Evolutionary conservation across 2,329 filamentous ascomycete genomes (phyloP), one percentile per base, ranked within the genome.

Genomic region (Nannizziopsis barbatae): DNA sequence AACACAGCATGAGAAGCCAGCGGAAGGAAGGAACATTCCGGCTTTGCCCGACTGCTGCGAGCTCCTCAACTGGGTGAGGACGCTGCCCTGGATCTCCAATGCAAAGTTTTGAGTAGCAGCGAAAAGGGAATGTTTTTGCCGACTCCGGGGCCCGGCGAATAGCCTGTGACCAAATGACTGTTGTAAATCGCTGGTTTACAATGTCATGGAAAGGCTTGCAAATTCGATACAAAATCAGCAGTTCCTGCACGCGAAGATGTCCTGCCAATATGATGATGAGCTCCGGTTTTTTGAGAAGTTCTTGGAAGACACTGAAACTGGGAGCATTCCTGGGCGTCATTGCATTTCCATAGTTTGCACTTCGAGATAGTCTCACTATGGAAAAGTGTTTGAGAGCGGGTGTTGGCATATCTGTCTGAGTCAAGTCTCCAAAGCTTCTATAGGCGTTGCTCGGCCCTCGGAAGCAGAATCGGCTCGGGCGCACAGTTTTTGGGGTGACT

Each of bases 1-100:
- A 75, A 53, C 77, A 62, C 0, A 86, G 71, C 75, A 90, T 80
- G 49, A 76, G 71, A 5, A 86, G 70, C 75, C 83, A 92, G 39
- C 70, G 69, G 42, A 90, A 68, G 6, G 76, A 74, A 0, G 84
- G 84, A 1, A 84, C 73, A 17, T 64, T 64, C 41, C 73, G 78
- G 22, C 71, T 60, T 27, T 67, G 51, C 3, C 61, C 56, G 47
- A 49, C 47, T 42, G 55, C 60, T 52, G 51, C 59, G 50, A 56
- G 51, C 31, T 56, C 59, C 51, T 68, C 67, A 56, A 69, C 67
- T 3, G 65, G 70, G 17, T 58, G 55, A 49, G 57, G 51, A 36
- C 54, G 55, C 5, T 72, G 67, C 1, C 67, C 65, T 0, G 83
- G 83, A 58, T 87, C 83, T 1, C 60, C 70, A 49, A 81, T 74